These are phyloP conservation scores for Elsinoe batatas DNA, from an alignment of 2,329 filamentous ascomycete species.

Conservation along the genomic window DNA sequence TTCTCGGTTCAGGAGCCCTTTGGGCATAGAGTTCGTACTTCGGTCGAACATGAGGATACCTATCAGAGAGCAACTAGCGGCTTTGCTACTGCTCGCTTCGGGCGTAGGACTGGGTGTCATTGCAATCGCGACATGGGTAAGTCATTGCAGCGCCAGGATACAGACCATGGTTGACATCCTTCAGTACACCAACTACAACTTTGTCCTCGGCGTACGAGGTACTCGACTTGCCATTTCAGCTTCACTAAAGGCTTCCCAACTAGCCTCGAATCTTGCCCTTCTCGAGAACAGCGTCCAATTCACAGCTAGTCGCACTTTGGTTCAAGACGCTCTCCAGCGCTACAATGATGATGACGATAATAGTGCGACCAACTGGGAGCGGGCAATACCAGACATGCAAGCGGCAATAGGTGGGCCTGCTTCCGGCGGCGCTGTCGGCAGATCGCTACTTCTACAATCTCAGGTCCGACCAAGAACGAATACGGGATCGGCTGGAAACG, in stretches of 20 bases:
- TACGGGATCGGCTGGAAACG: slow-evolving; percentile 41
- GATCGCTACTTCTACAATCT: slow-evolving; percentile 55
- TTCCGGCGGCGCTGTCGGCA: slow-evolving; percentile 33
- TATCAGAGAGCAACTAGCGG: slow-evolving; percentile 77
- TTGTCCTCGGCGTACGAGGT: slow-evolving; percentile 47
- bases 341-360: slow-evolving; percentile 48
- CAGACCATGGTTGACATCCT: slow-evolving; percentile 2
- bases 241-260: slow-evolving; percentile 73
- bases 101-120: slow-evolving; percentile 68
- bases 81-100: slow-evolving; percentile 66
- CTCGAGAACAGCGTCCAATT: slow-evolving; percentile 65
- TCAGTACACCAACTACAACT: slow-evolving; percentile 50
- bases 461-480: slow-evolving; percentile 61
- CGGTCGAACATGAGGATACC: slow-evolving; percentile 65
- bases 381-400: slow-evolving; percentile 54
- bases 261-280: slow-evolving; percentile 68
- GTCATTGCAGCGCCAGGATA: neutral
- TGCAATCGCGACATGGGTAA: slow-evolving; percentile 59
- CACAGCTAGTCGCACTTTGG: slow-evolving; percentile 53
- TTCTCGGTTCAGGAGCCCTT: neutral
- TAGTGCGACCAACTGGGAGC: slow-evolving; percentile 49
- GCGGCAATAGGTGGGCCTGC: slow-evolving; percentile 55
- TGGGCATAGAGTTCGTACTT: neutral
- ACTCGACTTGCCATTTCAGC: slow-evolving; percentile 63
- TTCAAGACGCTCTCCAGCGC: slow-evolving; percentile 42